Base-by-base conservation (phyloP, 1,284 basidiomycete species). In the Ganoderma sinense region DNA sequence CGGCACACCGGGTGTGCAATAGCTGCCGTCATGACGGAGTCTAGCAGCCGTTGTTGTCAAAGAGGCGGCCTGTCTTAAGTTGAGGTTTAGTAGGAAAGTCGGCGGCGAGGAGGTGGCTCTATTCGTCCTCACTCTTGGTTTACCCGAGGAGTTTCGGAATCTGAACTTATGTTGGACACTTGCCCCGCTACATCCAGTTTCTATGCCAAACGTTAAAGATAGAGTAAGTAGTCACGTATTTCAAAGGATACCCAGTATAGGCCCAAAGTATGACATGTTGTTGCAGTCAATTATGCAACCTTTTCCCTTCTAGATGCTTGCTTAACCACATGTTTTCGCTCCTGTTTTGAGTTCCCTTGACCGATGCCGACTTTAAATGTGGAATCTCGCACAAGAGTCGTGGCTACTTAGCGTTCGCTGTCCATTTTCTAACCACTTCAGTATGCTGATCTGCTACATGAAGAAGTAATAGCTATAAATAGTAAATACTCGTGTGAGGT, bases 1-100 rank as follows among this genome's bases (percentile, higher is more conserved):
- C 13, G 4, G 69, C 45, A 68, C 33, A 45, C 56, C 58, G 29
- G 39, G 62, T 33, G 23, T 40, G n/a, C 61, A 53, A 31, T 7
- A 41, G 14, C 6, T 40, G n/a, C 14, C 23, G 13, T 23, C 23
- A 61, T 61, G 39, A 61, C 13, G 4, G 29, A 31, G 53, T 29
- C 33, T 36, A 8, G 10, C 48, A 23, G 23, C 23, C 20, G n/a
- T 51, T 26, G 23, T 23, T 26, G 48, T 51, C 20, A 11, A 23
- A 51, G 48, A 36, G 36, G 36, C 36, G 36, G 6, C 36, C 36
- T 6, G 10, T 36, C 23, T n/a, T 51, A 26, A 13, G 45, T 1
- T 48, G 36, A 36, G 36, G 36, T 36, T 36, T 36, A 36, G 36
- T 36, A 36, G 36, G 36, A 36, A 36, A 36, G 36, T 36, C 36